phyloP scores from a whole-genome alignment of 2,329 filamentous ascomycete genomes.

The Fusarium napiforme region DNA sequence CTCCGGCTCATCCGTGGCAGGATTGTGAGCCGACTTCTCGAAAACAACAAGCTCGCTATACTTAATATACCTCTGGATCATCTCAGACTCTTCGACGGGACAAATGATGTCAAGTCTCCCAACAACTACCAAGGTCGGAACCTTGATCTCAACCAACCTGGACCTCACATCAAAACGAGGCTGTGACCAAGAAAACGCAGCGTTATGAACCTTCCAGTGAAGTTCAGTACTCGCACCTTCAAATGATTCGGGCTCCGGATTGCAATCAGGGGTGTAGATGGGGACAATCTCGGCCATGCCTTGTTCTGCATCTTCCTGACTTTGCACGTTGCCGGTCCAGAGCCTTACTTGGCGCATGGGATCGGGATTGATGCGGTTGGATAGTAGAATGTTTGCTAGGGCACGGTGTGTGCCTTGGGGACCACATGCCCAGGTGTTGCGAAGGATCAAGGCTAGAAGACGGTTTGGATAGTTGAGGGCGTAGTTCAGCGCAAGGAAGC shows the following conservation, averaged over 20 bases:
- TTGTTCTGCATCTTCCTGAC: background rate
- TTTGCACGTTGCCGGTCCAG: constrained; percentile 1
- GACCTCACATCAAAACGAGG: constrained; percentile 10
- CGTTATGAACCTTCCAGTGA: constrained; percentile 16
- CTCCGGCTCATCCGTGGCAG: constrained; percentile 7
- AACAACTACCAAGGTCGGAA: constrained; percentile 2
- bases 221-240: background rate
- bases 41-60: constrained; percentile 9
- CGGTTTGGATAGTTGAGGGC: background rate
- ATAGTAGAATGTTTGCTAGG: background rate
- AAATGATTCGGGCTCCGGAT: background rate
- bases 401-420: background rate
- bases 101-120: constrained; percentile 9
- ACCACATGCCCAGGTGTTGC: constrained; percentile 4
- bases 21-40: constrained; percentile 7
- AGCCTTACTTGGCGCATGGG: constrained; percentile 5
- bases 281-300: constrained; percentile 5
- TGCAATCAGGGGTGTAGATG: background rate
- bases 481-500: constrained; percentile 9
- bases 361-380: background rate
- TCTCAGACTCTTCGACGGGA: constrained; percentile 7
- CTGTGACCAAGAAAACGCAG: constrained; percentile 6
- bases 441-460: background rate
- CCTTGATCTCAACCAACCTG: background rate
- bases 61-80: background rate